Evolutionary conservation across 2,329 filamentous ascomycete species (phyloP).

Genomic region (Colletotrichum viniferum): DNA sequence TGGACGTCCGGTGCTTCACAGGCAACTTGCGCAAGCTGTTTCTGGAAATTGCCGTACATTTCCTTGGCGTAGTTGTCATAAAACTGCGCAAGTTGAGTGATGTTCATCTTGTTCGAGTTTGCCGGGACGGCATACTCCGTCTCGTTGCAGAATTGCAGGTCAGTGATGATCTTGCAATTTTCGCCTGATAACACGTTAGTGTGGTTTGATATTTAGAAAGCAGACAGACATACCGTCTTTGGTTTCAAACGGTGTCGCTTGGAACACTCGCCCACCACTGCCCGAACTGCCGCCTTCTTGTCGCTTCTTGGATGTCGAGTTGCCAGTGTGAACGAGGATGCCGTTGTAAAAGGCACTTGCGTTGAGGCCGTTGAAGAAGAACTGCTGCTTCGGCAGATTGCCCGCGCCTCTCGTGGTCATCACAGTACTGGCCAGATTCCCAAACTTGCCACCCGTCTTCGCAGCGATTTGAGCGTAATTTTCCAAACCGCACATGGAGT

Average conservation of each 20-base stretch:
- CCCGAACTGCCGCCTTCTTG: slow-evolving; percentile 45
- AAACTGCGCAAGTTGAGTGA: slow-evolving; percentile 65
- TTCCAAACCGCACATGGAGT: slow-evolving; percentile 82
- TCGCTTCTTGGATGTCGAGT: slow-evolving; percentile 45
- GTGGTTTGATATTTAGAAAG: background rate
- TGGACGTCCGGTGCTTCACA: slow-evolving; percentile 79
- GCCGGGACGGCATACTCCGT: slow-evolving; percentile 91
- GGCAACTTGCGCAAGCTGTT: slow-evolving; percentile 81
- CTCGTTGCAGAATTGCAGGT: slow-evolving; percentile 87
- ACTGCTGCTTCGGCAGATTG: slow-evolving; percentile 81
- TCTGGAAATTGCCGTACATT: slow-evolving; percentile 79
- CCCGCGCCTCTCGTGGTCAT: slow-evolving; percentile 73
- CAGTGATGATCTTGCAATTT: slow-evolving; percentile 85
- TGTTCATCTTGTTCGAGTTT: slow-evolving; percentile 67
- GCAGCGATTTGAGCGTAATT: slow-evolving; percentile 67
- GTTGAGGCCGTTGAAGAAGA: slow-evolving; percentile 80
- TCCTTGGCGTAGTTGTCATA: slow-evolving; percentile 78
- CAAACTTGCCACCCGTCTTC: slow-evolving; percentile 55
- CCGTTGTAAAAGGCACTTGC: slow-evolving; percentile 73
- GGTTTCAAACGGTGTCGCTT: slow-evolving; percentile 75
- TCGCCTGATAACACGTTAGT: slow-evolving; percentile 53
- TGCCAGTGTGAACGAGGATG: slow-evolving; percentile 69
- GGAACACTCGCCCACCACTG: slow-evolving; percentile 79
- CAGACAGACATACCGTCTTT: slow-evolving; percentile 68
- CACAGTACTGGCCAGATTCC: slow-evolving; percentile 56